Conservation (phyloP, 2,329 filamentous ascomycete species). For the Trichocomaceae sp. region DNA sequence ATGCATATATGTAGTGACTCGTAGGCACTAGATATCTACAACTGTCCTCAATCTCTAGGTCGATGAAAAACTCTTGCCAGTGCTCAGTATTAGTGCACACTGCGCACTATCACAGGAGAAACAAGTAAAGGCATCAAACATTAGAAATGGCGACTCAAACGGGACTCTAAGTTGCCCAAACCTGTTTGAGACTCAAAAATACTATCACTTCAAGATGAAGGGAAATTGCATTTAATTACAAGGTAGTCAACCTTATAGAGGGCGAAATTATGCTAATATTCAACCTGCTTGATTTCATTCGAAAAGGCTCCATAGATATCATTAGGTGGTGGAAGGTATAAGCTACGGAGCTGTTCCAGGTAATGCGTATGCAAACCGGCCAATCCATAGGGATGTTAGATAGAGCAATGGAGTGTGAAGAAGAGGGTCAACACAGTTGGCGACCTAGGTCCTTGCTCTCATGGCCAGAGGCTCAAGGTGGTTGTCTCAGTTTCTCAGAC, state of each 20-base stretch:
- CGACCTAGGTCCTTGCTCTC: too few relatives aligned
- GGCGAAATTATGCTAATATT: slow-evolving; percentile 18
- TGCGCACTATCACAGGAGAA: slow-evolving; percentile 16
- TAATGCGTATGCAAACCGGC: slow-evolving; percentile 24
- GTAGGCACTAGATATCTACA: slow-evolving; percentile 21
- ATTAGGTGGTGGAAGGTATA: slow-evolving; percentile 17
- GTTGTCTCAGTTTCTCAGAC: too few relatives aligned
- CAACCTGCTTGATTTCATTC: slow-evolving; percentile 6
- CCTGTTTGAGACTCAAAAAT: slow-evolving; percentile 18
- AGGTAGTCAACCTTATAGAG: slow-evolving; percentile 19
- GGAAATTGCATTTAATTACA: slow-evolving; percentile 18
- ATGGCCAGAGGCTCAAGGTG: too few relatives aligned
- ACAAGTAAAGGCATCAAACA: slow-evolving; percentile 8
- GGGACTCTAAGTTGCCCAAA: too few relatives aligned
- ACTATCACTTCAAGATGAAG: slow-evolving; percentile 11
- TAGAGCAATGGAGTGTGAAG: slow-evolving; percentile 34
- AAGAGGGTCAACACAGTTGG: slow-evolving; percentile 34
- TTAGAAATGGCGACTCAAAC: slow-evolving; percentile 12
- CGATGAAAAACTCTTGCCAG: slow-evolving; percentile 16
- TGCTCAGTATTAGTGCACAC: slow-evolving; percentile 20
- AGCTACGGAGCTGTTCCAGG: slow-evolving; percentile 22
- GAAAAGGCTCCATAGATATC: slow-evolving; percentile 18
- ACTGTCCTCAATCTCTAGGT: slow-evolving; percentile 15
- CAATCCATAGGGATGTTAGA: too few relatives aligned
- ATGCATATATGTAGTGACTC: too few relatives aligned